phyloP scores from a whole-genome alignment of 2,329 filamentous ascomycete species.

The Colletotrichum orchidophilum region DNA sequence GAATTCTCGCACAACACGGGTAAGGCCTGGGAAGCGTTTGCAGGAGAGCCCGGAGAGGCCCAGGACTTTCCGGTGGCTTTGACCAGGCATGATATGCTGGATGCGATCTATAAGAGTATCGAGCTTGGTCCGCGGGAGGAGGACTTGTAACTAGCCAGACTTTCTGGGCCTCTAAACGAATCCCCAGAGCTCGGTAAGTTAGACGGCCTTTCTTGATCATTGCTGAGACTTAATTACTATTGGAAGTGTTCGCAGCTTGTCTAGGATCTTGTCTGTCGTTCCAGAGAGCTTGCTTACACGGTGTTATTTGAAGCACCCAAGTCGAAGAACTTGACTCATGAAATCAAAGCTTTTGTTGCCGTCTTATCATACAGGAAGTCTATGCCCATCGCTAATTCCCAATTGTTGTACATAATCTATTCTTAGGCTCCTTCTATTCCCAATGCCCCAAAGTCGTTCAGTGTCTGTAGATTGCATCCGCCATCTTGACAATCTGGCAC shows the following conservation, averaged over 20 bases:
- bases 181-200: neutral
- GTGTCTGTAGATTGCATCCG: conserved; percentile 88
- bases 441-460: conserved; percentile 31
- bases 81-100: neutral
- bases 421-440: neutral
- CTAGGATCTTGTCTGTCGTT: neutral
- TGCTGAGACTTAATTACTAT: neutral
- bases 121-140: neutral
- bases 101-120: neutral
- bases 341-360: neutral
- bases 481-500: conserved; percentile 83
- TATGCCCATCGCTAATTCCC: neutral
- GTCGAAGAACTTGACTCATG: neutral
- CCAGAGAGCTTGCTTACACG: neutral
- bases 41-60: neutral
- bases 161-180: neutral
- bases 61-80: neutral
- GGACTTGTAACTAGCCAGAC: neutral
- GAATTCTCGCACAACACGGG: neutral
- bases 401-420: neutral
- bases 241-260: neutral
- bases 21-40: neutral
- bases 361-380: neutral
- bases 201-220: neutral
- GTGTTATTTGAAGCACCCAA: neutral